phyloP scores from a whole-genome alignment of 371 early-diverging fungal genomes.

The Vairimorpha apis region DNA sequence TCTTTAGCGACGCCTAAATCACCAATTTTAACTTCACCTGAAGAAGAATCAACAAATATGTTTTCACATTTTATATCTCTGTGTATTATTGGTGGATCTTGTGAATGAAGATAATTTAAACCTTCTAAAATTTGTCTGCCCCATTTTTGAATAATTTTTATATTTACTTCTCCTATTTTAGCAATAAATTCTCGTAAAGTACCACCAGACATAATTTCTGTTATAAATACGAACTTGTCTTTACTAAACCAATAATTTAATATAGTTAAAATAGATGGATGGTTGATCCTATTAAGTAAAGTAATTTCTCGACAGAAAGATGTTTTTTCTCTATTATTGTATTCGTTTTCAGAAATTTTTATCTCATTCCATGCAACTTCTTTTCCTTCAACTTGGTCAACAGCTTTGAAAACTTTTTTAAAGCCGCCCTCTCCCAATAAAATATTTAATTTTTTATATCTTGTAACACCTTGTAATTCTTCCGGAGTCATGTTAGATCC shows the following conservation, averaged over 20 bases:
- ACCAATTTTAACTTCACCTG: slow-evolving; percentile 80
- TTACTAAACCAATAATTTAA: slow-evolving; percentile 68
- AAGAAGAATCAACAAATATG: slow-evolving; percentile 79
- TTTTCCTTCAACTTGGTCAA: slow-evolving; percentile 77
- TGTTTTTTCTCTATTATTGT: slow-evolving; percentile 67
- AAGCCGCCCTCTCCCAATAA: slow-evolving; percentile 74
- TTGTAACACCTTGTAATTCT: background rate
- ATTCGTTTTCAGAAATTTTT: slow-evolving; percentile 67
- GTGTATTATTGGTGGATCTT: slow-evolving; percentile 76
- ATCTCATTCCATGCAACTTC: slow-evolving; percentile 81
- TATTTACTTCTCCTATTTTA: slow-evolving; percentile 62
- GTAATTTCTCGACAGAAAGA: slow-evolving; percentile 67
- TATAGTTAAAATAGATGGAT: slow-evolving; percentile 77
- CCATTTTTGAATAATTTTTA: slow-evolving; percentile 53
- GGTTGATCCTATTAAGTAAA: slow-evolving; percentile 69
- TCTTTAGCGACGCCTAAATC: slow-evolving; percentile 80
- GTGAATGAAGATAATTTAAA: slow-evolving; percentile 72
- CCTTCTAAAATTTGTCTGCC: slow-evolving; percentile 65
- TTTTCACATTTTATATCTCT: slow-evolving; percentile 70
- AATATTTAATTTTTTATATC: slow-evolving; percentile 62
- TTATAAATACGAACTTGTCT: slow-evolving; percentile 74
- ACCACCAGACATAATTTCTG: slow-evolving; percentile 83
- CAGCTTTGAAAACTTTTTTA: slow-evolving; percentile 76
- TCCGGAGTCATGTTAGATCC: background rate
- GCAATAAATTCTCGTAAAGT: slow-evolving; percentile 69